Evolutionary conservation across 2,329 filamentous ascomycete genomes (phyloP).

Genomic region (Fusarium sp.): DNA sequence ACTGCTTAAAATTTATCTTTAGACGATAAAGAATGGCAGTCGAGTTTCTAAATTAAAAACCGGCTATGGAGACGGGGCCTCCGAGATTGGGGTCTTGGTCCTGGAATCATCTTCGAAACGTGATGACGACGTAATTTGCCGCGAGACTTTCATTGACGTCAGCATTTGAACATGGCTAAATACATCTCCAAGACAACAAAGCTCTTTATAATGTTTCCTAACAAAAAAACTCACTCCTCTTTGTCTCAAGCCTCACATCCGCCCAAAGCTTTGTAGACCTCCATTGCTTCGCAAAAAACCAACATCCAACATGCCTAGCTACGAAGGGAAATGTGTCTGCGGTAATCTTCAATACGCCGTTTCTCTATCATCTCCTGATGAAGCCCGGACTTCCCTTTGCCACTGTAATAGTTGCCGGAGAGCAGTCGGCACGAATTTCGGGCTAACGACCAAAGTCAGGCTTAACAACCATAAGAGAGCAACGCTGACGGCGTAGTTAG

Average conservation of each 20-base stretch:
- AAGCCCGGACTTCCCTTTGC: conserved; percentile 21
- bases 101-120: not conserved
- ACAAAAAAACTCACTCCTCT: not conserved
- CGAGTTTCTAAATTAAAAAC: not conserved
- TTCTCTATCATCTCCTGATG: conserved; percentile 9
- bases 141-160: conserved; percentile 21
- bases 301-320: conserved; percentile 5
- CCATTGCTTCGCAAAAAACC: not conserved
- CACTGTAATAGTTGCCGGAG: conserved; percentile 24
- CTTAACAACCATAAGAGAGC: fast-evolving
- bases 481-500: not conserved
- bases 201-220: not conserved
- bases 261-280: fast-evolving
- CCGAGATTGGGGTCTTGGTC: not conserved
- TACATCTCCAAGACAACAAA: not conserved
- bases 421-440: conserved; percentile 31
- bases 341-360: conserved; percentile 25
- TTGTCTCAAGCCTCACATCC: not conserved
- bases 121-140: conserved; percentile 4
- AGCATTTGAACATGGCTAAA: not conserved
- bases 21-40: no score
- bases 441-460: conserved; percentile 17
- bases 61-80: not conserved
- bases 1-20: no score
- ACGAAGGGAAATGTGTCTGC: conserved; percentile 26